Base-by-base conservation (phyloP, 2,329 filamentous ascomycete genomes). In the Neofusicoccum kwambonambiense region DNA sequence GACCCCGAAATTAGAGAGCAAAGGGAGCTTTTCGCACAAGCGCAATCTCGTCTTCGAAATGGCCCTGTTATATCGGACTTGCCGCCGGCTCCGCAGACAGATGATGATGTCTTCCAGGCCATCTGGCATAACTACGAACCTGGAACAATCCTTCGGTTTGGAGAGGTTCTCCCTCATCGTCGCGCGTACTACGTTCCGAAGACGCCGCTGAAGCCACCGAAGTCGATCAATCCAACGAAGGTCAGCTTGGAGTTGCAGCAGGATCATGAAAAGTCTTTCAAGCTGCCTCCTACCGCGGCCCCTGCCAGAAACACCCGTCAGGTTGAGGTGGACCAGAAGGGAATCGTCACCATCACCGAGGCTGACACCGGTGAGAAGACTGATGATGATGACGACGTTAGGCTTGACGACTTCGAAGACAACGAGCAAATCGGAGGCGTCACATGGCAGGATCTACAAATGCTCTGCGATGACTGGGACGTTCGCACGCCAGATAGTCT, bases 401-500 rank as follows among this genome's bases (percentile, higher is more conserved):
- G 80, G 47, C 73, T 84, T 31, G 84, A 86, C 57, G 81, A 79
- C 31, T 80, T 84, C 34, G 79, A 83, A 22, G 86, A 87, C 8
- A 72, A 86, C 13, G 90, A 94, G 70, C 85, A 84, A 19, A 82
- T 95, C 17, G 91, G 89, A 37, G 92, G 91, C 1, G 87, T 91
- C 67, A 90, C 86, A 0, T 85, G 94, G 76, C 86, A 89, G 61
- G 93, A 98, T 71, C 87, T 99, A 64, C 87, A 91, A 65, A 86
- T 96, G 52, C 87, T 95, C 5, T 97, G 93, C 72, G 87, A 92
- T 66, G 92, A 97, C 74, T 98, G 92, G 90, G 88, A 91, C 64
- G 78, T 87, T 17, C 83, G 87, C 51, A 77, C 75, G 65, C 74
- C 74, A 15, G 69, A 58, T 63, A 75, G 45, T 22, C 72, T 71